Base-by-base conservation (phyloP, 768 basidiomycete species). In the Boletus fagicola region DNA sequence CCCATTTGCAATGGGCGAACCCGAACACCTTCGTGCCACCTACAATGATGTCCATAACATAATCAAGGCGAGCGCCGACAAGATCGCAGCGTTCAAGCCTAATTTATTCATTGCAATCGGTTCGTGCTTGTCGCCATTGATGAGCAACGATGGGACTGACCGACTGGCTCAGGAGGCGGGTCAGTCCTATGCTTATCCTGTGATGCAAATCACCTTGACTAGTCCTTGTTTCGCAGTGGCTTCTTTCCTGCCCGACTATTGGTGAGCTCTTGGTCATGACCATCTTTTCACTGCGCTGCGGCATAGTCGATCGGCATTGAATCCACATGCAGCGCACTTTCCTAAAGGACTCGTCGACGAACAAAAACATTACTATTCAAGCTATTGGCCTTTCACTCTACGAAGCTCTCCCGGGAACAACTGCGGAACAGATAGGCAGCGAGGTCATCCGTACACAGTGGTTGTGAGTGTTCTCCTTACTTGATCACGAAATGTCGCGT, bases 381-480 rank as follows among this genome's bases (percentile, higher is more conserved):
- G 96, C 97, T 5, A 98, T 99, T 62, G 95, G 97, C 2, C 83
- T 99, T 33, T 95, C 94, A 6, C 80, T 99, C 4, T 99, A 99
- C 65, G 97, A 99, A 71, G 84, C 90, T 28, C 78, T 98, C 18
- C 86, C 86, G 6, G 92, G 87, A 18, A 82, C 84, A 4, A 84
- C 84, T 1, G 84, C 73, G 30, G 85, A 93, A 63, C 83, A 87
- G 69, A 80, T 94, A 50, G 91, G 91, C 49, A 81, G 77, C 57
- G 87, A 97, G 70, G 92, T 99, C 61, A 78, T 97, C 64, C 83
- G 95, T 53, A 99, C 95, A 16, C 97, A 99, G 73, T 99, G 97
- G 97, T 77, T 98, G 90, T 91, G 72, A 69, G 88, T 76, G 20
- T 54, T 49, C 16, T 42, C 36, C 31, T 49, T 56, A 40, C 47